Evolutionary conservation across 1,139 yeast genomes (phyloP).

Genomic region (Zygosaccharomyces pseudobailii): DNA sequence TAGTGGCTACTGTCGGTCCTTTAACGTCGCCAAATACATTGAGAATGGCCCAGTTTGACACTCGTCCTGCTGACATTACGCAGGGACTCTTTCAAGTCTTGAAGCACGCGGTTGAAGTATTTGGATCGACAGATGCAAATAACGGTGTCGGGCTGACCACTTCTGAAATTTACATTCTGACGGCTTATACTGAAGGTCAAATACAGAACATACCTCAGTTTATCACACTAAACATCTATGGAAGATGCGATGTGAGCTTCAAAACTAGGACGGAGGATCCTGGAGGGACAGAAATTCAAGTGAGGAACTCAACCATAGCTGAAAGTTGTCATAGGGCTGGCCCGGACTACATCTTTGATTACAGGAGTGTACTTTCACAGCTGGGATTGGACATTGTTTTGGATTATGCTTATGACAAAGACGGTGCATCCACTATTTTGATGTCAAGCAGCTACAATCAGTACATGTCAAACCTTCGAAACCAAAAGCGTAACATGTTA

Average conservation of each 20-base stretch:
- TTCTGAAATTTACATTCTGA: constrained; percentile 27
- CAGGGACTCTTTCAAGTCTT: constrained; percentile 26
- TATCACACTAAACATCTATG: constrained; percentile 25
- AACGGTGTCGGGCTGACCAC: constrained; percentile 33
- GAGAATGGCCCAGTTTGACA: constrained; percentile 23
- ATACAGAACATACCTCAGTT: constrained; percentile 26
- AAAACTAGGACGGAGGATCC: constrained; percentile 7
- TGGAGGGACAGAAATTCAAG: constrained; percentile 4
- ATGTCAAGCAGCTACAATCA: constrained; percentile 10
- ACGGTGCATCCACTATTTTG: not conserved
- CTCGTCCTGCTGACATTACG: constrained; percentile 25
- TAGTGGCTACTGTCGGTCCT: constrained; percentile 24
- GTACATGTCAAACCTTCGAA: constrained; percentile 13
- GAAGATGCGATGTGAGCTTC: constrained; percentile 23
- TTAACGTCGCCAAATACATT: constrained; percentile 18
- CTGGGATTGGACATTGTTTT: constrained; percentile 29
- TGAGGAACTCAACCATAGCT: constrained; percentile 14
- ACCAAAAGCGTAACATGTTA: constrained; percentile 18
- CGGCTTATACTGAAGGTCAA: constrained; percentile 26
- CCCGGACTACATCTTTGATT: constrained; percentile 25
- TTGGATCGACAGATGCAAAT: constrained; percentile 22
- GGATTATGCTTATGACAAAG: constrained; percentile 26
- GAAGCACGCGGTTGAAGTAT: constrained; percentile 20
- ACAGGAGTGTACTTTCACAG: constrained; percentile 23
- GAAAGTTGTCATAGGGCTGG: constrained; percentile 19